phyloP scores from a whole-genome alignment of 768 basidiomycete species.

The Pleurotus giganteus region DNA sequence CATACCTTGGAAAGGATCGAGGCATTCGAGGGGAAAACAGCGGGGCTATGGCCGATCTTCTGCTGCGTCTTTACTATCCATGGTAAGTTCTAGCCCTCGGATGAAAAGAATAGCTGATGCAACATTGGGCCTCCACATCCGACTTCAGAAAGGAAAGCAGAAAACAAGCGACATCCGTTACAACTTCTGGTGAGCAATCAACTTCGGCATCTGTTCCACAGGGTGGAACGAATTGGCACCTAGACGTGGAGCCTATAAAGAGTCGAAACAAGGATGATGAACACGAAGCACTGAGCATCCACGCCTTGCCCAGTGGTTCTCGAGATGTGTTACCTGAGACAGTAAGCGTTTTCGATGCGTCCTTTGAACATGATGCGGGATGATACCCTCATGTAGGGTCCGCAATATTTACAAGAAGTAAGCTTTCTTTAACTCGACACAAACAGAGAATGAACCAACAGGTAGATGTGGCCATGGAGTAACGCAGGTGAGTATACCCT shows the following conservation, averaged over 20 bases:
- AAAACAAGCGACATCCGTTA: neutral
- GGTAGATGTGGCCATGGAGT: conserved; percentile 55
- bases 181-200: neutral
- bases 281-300: conserved; percentile 5
- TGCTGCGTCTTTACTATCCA: neutral
- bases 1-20: neutral
- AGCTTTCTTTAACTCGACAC: conserved; percentile 16
- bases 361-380: neutral
- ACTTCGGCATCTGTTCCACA: conserved; percentile 7
- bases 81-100: neutral
- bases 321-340: conserved; percentile 59
- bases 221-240: neutral
- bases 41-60: neutral
- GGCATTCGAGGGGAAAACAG: neutral
- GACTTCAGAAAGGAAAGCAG: neutral
- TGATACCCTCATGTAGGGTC: conserved; percentile 38
- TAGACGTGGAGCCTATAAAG: neutral
- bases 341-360: conserved; percentile 34
- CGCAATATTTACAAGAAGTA: conserved; percentile 53
- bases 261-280: neutral
- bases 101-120: neutral
- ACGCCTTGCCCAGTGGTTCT: conserved; percentile 9
- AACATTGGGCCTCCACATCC: neutral
- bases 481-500: conserved; percentile 41
- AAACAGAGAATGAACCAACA: neutral